Evolutionary conservation across 2,329 filamentous ascomycete genomes (phyloP), one percentile per base, ranked within the genome.

Genomic region (Aspergillus floridensis): DNA sequence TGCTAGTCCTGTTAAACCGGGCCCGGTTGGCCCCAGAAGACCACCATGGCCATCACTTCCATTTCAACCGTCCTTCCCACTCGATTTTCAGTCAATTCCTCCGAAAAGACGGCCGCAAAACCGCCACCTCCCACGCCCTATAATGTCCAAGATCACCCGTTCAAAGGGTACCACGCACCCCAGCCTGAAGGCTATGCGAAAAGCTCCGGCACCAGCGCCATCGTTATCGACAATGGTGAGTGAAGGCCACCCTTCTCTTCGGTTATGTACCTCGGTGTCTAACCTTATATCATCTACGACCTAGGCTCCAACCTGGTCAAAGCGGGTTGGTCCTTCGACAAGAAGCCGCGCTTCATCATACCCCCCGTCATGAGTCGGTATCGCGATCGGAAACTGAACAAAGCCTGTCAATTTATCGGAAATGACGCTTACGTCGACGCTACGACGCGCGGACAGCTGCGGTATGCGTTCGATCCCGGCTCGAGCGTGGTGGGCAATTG

Each of bases 141-240:
- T 74, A 74, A 75, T 62, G 79, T 83, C 59, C 80, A 77, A 59
- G 86, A 88, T 38, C 84, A 82, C 51, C 85, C 85, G 2, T 88
- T 87, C 72, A 82, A 82, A 66, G 85, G 85, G 61, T 84, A 82
- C 70, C 81, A 81, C 48, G 76, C 82, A 54, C 76, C 83, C 50
- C 82, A 86, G 68, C 78, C 81, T 8, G 88, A 93, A 69, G 91
- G 90, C 51, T 92, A 89, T 71, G 82, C 85, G 68, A 82, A 84
- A 66, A 93, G 91, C 61, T 82, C 82, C 16, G 82, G 80, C 59
- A 79, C 80, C 49, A 90, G 88, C 54, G 91, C 92, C 53, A 97
- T 99, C 70, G 91, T 99, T 63, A 98, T 99, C 72, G 95, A 99
- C 80, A 97, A 97, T 89, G 95, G 93, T 96, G 79, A 49, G 65